Evolutionary conservation across 2,329 filamentous ascomycete species (phyloP), one percentile per base, ranked within the genome.

Genomic region (Fusarium nanum): DNA sequence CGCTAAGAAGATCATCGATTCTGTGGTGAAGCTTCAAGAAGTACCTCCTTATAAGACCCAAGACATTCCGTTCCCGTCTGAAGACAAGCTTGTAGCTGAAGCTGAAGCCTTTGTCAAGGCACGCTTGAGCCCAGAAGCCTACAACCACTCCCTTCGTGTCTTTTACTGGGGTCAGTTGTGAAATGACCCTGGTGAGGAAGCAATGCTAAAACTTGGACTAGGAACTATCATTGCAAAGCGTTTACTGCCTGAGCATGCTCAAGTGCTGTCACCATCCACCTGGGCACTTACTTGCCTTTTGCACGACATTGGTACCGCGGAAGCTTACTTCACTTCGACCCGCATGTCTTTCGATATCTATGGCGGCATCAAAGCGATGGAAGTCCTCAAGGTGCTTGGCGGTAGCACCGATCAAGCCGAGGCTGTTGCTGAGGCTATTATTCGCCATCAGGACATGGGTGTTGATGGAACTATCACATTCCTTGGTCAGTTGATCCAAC

Each of bases 121-220:
- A 5, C 79, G 86, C 16, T 79, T 91, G 4, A 76, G 83, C 0
- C 72, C 77, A 14, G 82, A 87, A 71, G 92, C 89, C 0, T 93
- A 88, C 76, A 89, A 92, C 73, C 91, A 93, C 77, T 89, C 85
- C 27, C 88, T 93, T 84, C 83, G 91, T 12, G 91, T 93, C 3
- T 93, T 86, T 75, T 89, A 89, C 74, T 93, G 87, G 59, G 54
- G 58, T 57, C 16, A 42, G 30, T 16, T 23, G 4, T 16, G 2
- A 16, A 9, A 14, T 22, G 3, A 12, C 2, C 11, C 11, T 5
- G 6, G 13, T 14, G 4, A n/a, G 6, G 10, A 20, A 20, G 8
- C 10, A 40, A 3, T 18, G 18, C 44, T 27, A 12, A 44, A 5
- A 1, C 1, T 37, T 27, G 16, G 16, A 13, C 20, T 25, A 84